These are phyloP conservation scores for Prunus mira DNA, from an alignment of 306 rosid genomes.

Conservation along the genomic window DNA sequence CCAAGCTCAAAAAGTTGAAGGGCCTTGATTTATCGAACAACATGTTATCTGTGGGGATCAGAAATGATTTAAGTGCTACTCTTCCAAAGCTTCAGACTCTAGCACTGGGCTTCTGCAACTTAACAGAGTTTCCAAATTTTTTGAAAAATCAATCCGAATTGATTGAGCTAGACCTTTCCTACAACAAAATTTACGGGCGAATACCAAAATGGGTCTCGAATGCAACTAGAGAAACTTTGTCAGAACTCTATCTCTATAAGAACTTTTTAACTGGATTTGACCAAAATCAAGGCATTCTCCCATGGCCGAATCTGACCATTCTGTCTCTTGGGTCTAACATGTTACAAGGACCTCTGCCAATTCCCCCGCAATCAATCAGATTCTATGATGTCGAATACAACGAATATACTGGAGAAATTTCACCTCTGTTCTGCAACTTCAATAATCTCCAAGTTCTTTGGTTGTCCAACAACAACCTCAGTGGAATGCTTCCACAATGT, in stretches of 20 bases:
- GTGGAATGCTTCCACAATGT: constrained; percentile 20
- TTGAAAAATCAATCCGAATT: constrained; percentile 6
- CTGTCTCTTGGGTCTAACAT: too few species aligned
- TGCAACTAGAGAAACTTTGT: constrained; percentile 7
- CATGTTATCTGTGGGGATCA: constrained; percentile 7
- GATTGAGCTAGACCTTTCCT: background rate
- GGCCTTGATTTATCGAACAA: background rate
- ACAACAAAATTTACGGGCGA: constrained; percentile 24
- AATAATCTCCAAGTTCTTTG: constrained; percentile 9
- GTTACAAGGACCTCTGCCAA: constrained; percentile 18
- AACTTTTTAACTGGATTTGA: constrained; percentile 19
- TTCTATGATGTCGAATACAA: background rate
- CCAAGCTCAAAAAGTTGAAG: background rate
- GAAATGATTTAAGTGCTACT: background rate
- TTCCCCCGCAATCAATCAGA: background rate
- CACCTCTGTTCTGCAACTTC: background rate
- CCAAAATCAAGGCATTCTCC: background rate
- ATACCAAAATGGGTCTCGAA: constrained; percentile 26
- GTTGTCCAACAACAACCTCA: constrained; percentile 13
- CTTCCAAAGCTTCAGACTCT: background rate
- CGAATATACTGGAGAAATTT: background rate
- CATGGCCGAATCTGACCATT: background rate
- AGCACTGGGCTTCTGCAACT: background rate
- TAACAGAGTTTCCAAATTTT: constrained; percentile 19
- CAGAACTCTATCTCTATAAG: background rate